Evolutionary conservation across 176 grass and related monocot species (phyloP).

Genomic region (Sorghum bicolor): DNA sequence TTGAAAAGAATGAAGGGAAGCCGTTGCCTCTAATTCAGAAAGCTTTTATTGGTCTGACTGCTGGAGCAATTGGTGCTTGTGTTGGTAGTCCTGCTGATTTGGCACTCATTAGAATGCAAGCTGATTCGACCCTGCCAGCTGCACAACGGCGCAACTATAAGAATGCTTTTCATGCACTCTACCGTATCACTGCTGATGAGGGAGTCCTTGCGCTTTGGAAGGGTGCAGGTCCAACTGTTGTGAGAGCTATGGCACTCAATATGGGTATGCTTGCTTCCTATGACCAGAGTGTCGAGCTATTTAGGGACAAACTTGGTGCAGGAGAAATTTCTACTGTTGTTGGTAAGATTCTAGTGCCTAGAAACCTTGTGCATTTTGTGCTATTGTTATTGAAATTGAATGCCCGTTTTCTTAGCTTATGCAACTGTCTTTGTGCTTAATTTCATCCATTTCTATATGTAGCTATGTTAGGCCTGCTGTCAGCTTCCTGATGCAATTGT

Average conservation of each 20-base stretch:
- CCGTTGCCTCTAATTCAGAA: conserved; percentile 89
- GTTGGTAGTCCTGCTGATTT: conserved; percentile 93
- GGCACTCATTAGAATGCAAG: conserved; percentile 99
- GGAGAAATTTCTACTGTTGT: conserved; percentile 81
- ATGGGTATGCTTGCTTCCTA: conserved; percentile 99
- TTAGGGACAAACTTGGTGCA: conserved; percentile 81
- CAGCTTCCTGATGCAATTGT: neutral
- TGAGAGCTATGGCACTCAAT: conserved; percentile 91
- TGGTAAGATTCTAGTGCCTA: conserved; percentile 51
- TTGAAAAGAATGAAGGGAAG: conserved; percentile 89
- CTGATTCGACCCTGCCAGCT: conserved; percentile 84
- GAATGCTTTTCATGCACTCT: conserved; percentile 97
- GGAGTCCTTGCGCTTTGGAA: conserved; percentile 92
- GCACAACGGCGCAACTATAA: conserved; percentile 85
- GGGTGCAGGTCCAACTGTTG: conserved; percentile 91
- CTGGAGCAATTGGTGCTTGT: conserved; percentile 86
- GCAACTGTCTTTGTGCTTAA: neutral
- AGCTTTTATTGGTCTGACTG: conserved; percentile 90
- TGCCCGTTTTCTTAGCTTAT: neutral
- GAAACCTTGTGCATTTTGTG: neutral
- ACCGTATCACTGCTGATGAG: conserved; percentile 75
- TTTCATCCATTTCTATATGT: neutral
- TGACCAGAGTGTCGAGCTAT: conserved; percentile 93
- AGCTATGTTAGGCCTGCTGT: neutral
- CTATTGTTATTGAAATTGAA: neutral